phyloP scores from a whole-genome alignment of 805 yeast species.

The Suhomyces sp. region DNA sequence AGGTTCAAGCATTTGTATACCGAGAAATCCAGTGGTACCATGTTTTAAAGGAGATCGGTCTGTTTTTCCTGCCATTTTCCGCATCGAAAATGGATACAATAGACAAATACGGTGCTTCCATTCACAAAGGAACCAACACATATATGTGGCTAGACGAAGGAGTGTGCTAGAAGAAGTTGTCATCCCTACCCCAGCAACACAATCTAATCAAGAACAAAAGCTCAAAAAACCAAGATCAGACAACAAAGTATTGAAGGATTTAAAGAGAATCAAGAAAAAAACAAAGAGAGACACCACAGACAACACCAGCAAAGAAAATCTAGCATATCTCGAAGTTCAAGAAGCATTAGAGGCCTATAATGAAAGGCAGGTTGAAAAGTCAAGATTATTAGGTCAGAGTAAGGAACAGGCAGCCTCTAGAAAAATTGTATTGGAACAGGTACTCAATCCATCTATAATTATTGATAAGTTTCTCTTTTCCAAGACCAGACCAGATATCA shows the following conservation, averaged over 20 bases:
- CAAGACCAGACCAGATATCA: slow-evolving; percentile 18
- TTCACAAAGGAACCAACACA: too few relatives aligned
- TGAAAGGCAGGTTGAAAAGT: not conserved
- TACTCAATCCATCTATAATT: slow-evolving; percentile 20
- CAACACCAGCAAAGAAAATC: slow-evolving; percentile 23
- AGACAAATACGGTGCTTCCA: too few relatives aligned
- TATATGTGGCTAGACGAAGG: slow-evolving; percentile 4
- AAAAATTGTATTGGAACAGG: slow-evolving; percentile 11
- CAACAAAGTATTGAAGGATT: slow-evolving; percentile 8
- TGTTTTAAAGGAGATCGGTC: too few relatives aligned
- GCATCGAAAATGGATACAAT: too few relatives aligned
- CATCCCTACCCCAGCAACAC: too few relatives aligned
- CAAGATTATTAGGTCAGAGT: not conserved
- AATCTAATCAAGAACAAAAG: too few relatives aligned
- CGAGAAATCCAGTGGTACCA: too few relatives aligned
- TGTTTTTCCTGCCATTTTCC: too few relatives aligned
- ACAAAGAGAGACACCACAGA: slow-evolving; percentile 34
- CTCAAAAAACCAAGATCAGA: slow-evolving; percentile 1
- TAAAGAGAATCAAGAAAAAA: slow-evolving; percentile 15
- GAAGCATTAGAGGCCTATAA: slow-evolving; percentile 16
- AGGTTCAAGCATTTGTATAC: too few relatives aligned
- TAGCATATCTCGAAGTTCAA: slow-evolving; percentile 25
- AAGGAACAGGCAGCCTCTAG: not conserved
- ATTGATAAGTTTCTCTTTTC: slow-evolving; percentile 25
- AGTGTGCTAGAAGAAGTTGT: too few relatives aligned